Evolutionary conservation across 768 basidiomycete genomes (phyloP).

Genomic region (Boletellus emodensis): DNA sequence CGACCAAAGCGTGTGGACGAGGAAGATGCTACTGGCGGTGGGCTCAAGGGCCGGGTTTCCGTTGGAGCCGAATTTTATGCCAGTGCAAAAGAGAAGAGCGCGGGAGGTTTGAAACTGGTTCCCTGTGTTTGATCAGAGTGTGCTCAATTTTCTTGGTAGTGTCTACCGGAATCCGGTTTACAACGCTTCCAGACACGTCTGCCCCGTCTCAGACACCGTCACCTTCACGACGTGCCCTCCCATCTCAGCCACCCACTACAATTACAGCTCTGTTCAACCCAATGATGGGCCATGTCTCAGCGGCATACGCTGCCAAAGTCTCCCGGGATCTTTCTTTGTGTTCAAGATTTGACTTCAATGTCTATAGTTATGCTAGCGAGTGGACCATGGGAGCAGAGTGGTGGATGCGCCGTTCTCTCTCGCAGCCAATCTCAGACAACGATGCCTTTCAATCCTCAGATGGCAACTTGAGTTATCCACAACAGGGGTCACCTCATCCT

Average conservation of each 20-base stretch:
- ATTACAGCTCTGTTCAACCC: conserved; percentile 95
- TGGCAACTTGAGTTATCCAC: conserved; percentile 7
- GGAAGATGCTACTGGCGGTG: conserved; percentile 89
- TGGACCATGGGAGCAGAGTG: conserved; percentile 95
- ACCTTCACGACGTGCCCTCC: conserved; percentile 31
- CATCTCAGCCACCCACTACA: conserved; percentile 84
- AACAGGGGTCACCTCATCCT: conserved; percentile 6
- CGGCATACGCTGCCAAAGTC: conserved; percentile 87
- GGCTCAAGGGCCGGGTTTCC: conserved; percentile 84
- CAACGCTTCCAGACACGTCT: conserved; percentile 80
- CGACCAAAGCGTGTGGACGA: conserved; percentile 84
- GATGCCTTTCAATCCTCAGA: conserved; percentile 1
- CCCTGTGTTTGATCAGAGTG: background rate
- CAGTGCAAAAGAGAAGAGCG: conserved; percentile 88
- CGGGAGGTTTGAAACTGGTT: conserved; percentile 58
- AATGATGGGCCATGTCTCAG: conserved; percentile 90
- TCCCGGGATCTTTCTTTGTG: conserved; percentile 82
- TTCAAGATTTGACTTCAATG: conserved; percentile 92
- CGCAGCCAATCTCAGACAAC: conserved; percentile 21
- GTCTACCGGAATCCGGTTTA: conserved; percentile 91
- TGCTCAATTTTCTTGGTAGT: conserved; percentile 43
- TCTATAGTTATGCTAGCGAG: conserved; percentile 95
- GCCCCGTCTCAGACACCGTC: conserved; percentile 54
- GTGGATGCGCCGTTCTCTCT: conserved; percentile 73
- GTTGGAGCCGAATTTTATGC: conserved; percentile 93